Evolutionary conservation across 176 grass and related monocot species (phyloP).

Genomic region (Pharus latifolius): DNA sequence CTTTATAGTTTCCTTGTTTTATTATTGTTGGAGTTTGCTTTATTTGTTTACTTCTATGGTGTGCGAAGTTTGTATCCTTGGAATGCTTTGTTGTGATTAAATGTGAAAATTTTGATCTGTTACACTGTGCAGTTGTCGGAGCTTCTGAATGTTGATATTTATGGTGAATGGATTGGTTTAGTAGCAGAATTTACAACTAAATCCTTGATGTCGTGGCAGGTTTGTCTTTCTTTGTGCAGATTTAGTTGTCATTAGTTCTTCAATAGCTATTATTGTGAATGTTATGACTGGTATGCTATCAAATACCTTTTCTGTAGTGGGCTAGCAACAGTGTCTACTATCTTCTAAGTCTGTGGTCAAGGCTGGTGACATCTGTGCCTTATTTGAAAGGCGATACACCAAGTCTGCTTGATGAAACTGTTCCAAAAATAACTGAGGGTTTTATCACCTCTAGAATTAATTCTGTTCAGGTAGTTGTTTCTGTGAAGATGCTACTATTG

Average conservation of each 20-base stretch:
- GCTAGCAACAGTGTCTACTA: constrained; percentile 97
- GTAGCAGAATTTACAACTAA: constrained; percentile 93
- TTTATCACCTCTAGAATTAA: constrained; percentile 98
- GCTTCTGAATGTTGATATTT: constrained; percentile 85
- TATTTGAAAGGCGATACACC: constrained; percentile 96
- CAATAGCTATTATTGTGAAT: neutral
- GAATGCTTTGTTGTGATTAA: neutral
- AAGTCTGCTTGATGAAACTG: constrained; percentile 94
- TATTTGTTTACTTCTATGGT: too few species aligned
- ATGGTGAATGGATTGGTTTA: constrained; percentile 89
- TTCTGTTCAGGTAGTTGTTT: constrained; percentile 79
- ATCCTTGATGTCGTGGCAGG: constrained; percentile 98
- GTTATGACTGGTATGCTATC: constrained; percentile 20
- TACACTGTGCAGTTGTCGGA: constrained; percentile 68
- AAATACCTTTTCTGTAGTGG: constrained; percentile 52
- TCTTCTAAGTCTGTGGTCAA: constrained; percentile 92
- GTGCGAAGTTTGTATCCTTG: neutral
- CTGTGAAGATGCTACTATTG: neutral
- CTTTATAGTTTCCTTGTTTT: neutral
- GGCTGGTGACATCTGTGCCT: constrained; percentile 95
- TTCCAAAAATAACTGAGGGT: constrained; percentile 91
- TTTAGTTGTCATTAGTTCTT: neutral
- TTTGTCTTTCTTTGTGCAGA: constrained; percentile 33
- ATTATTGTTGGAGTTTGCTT: neutral
- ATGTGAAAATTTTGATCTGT: neutral